Percentiles rank a stretch among this genome's conserved stretches.
Evolutionary conservation across 257 asterid species (phyloP).

Genomic region (Lavandula angustifolia): DNA sequence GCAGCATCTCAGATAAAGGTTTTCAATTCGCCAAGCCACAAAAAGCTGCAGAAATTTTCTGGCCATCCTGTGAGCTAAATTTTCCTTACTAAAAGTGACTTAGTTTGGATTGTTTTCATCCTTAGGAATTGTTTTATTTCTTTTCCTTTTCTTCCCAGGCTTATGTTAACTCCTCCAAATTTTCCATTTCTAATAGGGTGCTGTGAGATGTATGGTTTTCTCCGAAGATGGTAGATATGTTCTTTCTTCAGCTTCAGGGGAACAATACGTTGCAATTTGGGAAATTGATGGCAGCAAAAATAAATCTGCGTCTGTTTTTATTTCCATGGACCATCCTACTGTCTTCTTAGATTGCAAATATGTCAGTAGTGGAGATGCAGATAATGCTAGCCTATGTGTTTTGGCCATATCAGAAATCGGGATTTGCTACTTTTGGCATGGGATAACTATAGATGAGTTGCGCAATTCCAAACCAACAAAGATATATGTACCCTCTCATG

Average conservation of each 20-base stretch:
- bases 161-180: neutral
- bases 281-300: slow-evolving; percentile 69
- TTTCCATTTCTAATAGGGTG: slow-evolving; percentile 48
- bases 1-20: slow-evolving; percentile 81
- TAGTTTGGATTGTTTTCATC: neutral
- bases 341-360: slow-evolving; percentile 68
- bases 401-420: slow-evolving; percentile 90
- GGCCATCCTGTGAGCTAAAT: slow-evolving; percentile 87
- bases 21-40: slow-evolving; percentile 56
- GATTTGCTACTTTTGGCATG: slow-evolving; percentile 88
- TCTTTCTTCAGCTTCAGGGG: slow-evolving; percentile 79
- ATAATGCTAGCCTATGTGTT: slow-evolving; percentile 58
- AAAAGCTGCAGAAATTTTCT: slow-evolving; percentile 82
- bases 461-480: slow-evolving; percentile 69
- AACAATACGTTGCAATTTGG: slow-evolving; percentile 83
- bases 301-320: slow-evolving; percentile 59
- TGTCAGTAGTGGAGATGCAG: slow-evolving; percentile 38
- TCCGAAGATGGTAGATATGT: slow-evolving; percentile 79
- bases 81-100: slow-evolving; percentile 6
- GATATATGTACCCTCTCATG: slow-evolving; percentile 55
- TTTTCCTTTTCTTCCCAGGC: neutral
- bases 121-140: neutral
- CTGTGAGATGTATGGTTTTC: slow-evolving; percentile 78
- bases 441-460: slow-evolving; percentile 59
- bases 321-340: slow-evolving; percentile 93